Percentiles rank a stretch among this genome's conserved stretches.
phyloP scores from a whole-genome alignment of 768 basidiomycete species.

The Stropharia rugosoannulata region DNA sequence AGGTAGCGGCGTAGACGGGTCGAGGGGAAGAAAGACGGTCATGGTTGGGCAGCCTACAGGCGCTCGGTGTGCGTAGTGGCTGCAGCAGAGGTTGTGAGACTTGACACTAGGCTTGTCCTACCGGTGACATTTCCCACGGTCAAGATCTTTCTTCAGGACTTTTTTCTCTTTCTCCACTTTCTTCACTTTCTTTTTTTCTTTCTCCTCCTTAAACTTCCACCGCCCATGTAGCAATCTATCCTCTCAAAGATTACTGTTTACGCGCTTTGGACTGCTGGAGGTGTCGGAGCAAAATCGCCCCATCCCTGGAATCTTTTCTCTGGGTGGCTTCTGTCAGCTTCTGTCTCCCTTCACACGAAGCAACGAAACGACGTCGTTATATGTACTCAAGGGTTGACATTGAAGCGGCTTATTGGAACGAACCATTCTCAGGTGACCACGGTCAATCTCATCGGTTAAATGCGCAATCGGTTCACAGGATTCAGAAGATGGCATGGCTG shows the following conservation, averaged over 20 bases:
- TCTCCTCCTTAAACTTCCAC: neutral
- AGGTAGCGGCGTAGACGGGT: conserved; percentile 44
- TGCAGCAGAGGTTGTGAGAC: conserved; percentile 8
- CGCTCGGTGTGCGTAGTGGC: conserved; percentile 11
- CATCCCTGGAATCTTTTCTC: neutral
- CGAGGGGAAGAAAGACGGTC: conserved; percentile 67
- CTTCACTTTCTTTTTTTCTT: neutral
- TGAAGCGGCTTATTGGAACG: neutral
- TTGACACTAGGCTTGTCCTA: conserved; percentile 1
- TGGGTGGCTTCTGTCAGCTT: neutral
- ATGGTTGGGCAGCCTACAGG: conserved; percentile 31
- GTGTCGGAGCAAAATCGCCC: neutral
- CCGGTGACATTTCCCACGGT: conserved; percentile 8
- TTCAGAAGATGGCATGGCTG: too few species aligned
- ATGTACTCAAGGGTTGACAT: neutral
- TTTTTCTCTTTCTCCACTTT: neutral
- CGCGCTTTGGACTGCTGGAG: neutral
- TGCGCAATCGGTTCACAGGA: neutral
- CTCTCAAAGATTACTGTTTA: neutral
- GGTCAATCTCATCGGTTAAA: neutral
- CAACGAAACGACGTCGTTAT: neutral
- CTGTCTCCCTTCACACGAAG: neutral
- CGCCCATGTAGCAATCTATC: neutral
- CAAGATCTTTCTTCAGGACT: neutral
- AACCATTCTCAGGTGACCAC: neutral